phyloP scores from a whole-genome alignment of 306 rosid genomes.

The Benincasa hispida region DNA sequence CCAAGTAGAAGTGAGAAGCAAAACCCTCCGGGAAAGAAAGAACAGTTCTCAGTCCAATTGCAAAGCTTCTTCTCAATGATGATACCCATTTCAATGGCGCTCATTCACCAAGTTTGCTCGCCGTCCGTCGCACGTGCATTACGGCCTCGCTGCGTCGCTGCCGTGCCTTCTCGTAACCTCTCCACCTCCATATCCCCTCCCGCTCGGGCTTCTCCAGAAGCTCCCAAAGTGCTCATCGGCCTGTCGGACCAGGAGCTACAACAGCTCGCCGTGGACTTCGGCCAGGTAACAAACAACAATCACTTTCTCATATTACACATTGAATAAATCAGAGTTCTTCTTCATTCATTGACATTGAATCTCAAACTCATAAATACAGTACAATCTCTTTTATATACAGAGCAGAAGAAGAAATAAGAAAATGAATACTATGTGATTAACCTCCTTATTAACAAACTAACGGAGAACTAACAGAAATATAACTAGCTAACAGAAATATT shows the following conservation, averaged over 20 bases:
- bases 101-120: slow-evolving; percentile 52
- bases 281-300: slow-evolving; percentile 43
- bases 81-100: slow-evolving; percentile 44
- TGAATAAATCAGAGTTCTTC: too few relatives aligned
- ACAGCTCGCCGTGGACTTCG: slow-evolving; percentile 53
- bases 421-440: too few relatives aligned
- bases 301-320: too few relatives aligned
- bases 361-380: too few relatives aligned
- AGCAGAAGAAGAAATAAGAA: too few relatives aligned
- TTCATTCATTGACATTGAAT: too few relatives aligned
- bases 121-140: slow-evolving; percentile 47
- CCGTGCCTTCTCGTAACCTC: slow-evolving; percentile 15
- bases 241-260: slow-evolving; percentile 71
- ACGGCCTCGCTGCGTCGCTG: slow-evolving; percentile 23
- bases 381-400: too few relatives aligned
- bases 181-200: slow-evolving; percentile 19
- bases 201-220: slow-evolving; percentile 10
- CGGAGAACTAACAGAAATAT: too few relatives aligned
- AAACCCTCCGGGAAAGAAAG: not conserved
- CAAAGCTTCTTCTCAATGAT: slow-evolving; percentile 5
- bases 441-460: too few relatives aligned
- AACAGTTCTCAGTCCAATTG: not conserved
- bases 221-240: slow-evolving; percentile 65
- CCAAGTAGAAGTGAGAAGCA: not conserved
- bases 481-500: too few relatives aligned